Evolutionary conservation across 192 early-diverging fungal species (phyloP).

Genomic region (Radiomyces spectabilis): DNA sequence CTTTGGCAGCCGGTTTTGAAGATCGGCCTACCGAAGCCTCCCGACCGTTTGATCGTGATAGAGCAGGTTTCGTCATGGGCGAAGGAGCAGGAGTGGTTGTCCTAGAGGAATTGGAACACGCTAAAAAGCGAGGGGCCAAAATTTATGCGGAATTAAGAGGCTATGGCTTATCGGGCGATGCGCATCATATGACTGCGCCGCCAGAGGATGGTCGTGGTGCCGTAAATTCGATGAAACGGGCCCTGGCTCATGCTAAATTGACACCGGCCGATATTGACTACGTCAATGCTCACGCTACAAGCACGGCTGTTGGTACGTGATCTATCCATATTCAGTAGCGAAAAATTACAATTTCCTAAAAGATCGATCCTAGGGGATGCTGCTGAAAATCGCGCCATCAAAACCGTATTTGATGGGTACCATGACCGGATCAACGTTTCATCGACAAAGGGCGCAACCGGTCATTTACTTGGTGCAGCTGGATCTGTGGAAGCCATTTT

Average conservation of each 20-base stretch:
- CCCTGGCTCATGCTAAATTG: slow-evolving; percentile 57
- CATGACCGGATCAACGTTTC: slow-evolving; percentile 59
- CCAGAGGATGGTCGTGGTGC: slow-evolving; percentile 82
- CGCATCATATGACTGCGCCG: slow-evolving; percentile 91
- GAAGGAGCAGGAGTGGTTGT: slow-evolving; percentile 88
- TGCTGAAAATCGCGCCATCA: slow-evolving; percentile 83
- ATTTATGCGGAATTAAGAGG: slow-evolving; percentile 89
- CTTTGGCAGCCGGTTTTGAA: slow-evolving; percentile 79
- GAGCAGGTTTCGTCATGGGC: slow-evolving; percentile 91
- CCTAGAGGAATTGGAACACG: slow-evolving; percentile 87
- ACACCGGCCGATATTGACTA: slow-evolving; percentile 65
- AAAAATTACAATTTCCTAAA: slow-evolving; percentile 3
- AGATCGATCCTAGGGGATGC: slow-evolving; percentile 68
- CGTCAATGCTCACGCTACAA: slow-evolving; percentile 93
- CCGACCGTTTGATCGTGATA: slow-evolving; percentile 81
- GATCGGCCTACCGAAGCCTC: slow-evolving; percentile 72
- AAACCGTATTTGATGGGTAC: slow-evolving; percentile 57
- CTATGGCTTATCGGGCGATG: slow-evolving; percentile 89
- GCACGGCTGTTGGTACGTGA: slow-evolving; percentile 60
- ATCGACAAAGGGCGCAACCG: slow-evolving; percentile 86
- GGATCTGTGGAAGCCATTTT: slow-evolving; percentile 92
- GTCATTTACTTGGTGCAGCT: slow-evolving; percentile 93
- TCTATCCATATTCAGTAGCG: slow-evolving; percentile 4
- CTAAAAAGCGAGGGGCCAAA: slow-evolving; percentile 68
- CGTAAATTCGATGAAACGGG: slow-evolving; percentile 77